Conservation (phyloP, 2,329 filamentous ascomycete genomes). For the Aspergillus awamori region DNA sequence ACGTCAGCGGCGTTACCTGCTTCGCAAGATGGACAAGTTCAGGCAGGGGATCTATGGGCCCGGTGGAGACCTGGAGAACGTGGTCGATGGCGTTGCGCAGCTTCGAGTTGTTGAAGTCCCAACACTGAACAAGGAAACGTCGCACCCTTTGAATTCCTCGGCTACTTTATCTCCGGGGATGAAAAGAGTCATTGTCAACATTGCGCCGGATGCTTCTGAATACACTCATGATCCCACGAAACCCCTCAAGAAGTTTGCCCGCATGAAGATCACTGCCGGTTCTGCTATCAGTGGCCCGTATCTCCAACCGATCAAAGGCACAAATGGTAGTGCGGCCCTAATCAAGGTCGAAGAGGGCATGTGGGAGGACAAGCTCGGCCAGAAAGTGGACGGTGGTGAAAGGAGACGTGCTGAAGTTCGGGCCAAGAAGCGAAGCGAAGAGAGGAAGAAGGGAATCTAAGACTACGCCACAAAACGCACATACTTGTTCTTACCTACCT, state of each 20-base stretch:
- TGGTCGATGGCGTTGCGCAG: slow-evolving; percentile 64
- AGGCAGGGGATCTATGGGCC: slow-evolving; percentile 74
- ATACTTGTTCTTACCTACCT: background rate
- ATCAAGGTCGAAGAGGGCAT: slow-evolving; percentile 80
- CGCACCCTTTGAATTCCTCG: slow-evolving; percentile 45
- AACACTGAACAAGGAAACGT: slow-evolving; percentile 24
- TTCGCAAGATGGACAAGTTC: slow-evolving; percentile 87
- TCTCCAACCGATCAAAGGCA: slow-evolving; percentile 67
- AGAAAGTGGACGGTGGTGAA: slow-evolving; percentile 96
- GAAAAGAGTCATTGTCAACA: slow-evolving; percentile 63
- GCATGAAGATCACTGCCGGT: slow-evolving; percentile 69
- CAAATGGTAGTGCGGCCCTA: slow-evolving; percentile 61
- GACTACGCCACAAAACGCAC: background rate
- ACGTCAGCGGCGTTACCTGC: slow-evolving; percentile 77
- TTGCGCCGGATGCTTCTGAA: slow-evolving; percentile 58
- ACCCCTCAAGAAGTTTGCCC: slow-evolving; percentile 58
- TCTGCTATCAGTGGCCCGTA: slow-evolving; percentile 75
- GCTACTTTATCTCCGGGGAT: slow-evolving; percentile 58
- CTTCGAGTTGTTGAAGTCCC: slow-evolving; percentile 61
- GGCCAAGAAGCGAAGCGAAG: slow-evolving; percentile 79
- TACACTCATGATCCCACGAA: slow-evolving; percentile 52
- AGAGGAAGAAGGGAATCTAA: slow-evolving; percentile 66
- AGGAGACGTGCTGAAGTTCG: slow-evolving; percentile 81
- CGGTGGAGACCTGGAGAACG: slow-evolving; percentile 78
- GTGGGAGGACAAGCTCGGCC: slow-evolving; percentile 85